Evolutionary conservation across 2,329 filamentous ascomycete species (phyloP), one percentile per base, ranked within the genome.

Genomic region (Exophiala spinifera): DNA sequence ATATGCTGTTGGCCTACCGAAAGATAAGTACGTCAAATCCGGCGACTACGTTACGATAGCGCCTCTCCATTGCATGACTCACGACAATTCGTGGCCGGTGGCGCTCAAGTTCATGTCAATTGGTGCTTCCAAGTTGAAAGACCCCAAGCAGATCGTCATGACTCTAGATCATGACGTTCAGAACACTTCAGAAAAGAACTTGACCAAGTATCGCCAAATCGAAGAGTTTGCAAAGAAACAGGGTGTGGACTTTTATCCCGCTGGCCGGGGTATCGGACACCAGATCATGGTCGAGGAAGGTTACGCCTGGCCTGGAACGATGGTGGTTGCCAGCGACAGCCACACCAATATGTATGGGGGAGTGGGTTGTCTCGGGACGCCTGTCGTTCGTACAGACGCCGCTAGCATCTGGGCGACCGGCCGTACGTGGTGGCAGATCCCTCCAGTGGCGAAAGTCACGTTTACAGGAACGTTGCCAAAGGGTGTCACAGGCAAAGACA

Each of bases 251-350:
- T 91, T 91, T 67, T 95, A 86, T 64, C 85, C 84, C 1, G 86
- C 89, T 1, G 89, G 88, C 1, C 73, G 83, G 42, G 89, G 89
- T 11, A 96, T 96, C 65, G 91, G 91, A 0, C 92, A 96, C 69
- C 92, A 96, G 70, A 86, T 92, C 63, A 91, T 94, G 87, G 82
- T 95, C 0, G 91, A 96, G 69, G 89, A 89, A 69, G 86, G 85
- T 13, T 90, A 79, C 76, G 87, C 76, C 65, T 97, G 90, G 90
- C 92, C 92, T 0, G 87, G 89, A 1, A 95, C 89, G 0, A 70
- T 96, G 47, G 82, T 81, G 0, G 91, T 96, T 1, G 92, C 89
- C 0, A 87, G 82, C 0, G 75, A 77, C 57, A 74, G 70, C 42
- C 91, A 96, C 69, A 83, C 78, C 28, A 94, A 91, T 70, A 87